phyloP scores from a whole-genome alignment of 108 stramenopile species.

The Schizochytrium sp. region DNA sequence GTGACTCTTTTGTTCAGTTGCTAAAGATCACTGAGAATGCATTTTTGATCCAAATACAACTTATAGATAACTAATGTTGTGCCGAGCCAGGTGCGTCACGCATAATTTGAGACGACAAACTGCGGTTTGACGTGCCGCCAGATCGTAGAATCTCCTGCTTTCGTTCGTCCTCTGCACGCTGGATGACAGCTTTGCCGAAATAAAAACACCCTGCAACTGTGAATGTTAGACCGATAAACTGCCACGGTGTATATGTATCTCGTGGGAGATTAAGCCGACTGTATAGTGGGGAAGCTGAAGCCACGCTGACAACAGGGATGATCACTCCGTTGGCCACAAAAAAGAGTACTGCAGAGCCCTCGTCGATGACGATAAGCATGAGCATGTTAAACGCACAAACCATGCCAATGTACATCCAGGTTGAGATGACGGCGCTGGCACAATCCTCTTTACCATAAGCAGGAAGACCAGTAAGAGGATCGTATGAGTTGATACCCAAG shows the following conservation, averaged over 20 bases:
- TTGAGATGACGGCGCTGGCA: background rate
- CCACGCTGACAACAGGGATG: conserved; percentile 37
- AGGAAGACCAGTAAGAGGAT: background rate
- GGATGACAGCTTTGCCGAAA: conserved; percentile 44
- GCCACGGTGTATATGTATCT: conserved; percentile 32
- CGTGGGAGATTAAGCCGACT: background rate
- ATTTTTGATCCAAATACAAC: too few relatives aligned
- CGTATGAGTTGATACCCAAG: conserved; percentile 15
- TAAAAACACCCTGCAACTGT: conserved; percentile 48
- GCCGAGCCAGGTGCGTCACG: background rate
- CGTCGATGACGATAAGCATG: conserved; percentile 43
- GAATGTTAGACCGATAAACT: conserved; percentile 26
- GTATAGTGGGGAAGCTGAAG: conserved; percentile 42
- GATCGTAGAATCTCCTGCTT: background rate
- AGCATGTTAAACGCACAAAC: conserved; percentile 52
- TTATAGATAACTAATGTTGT: too few relatives aligned
- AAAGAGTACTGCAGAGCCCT: conserved; percentile 52
- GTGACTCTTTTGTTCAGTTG: too few relatives aligned
- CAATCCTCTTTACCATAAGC: conserved; percentile 15
- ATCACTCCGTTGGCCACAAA: conserved; percentile 52
- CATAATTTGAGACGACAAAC: background rate
- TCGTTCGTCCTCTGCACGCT: conserved; percentile 15
- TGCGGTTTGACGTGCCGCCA: background rate
- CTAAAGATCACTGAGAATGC: too few relatives aligned
- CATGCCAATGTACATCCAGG: conserved; percentile 19